Base-by-base conservation (phyloP, 306 rosid genomes). In the Malus sieversii region DNA sequence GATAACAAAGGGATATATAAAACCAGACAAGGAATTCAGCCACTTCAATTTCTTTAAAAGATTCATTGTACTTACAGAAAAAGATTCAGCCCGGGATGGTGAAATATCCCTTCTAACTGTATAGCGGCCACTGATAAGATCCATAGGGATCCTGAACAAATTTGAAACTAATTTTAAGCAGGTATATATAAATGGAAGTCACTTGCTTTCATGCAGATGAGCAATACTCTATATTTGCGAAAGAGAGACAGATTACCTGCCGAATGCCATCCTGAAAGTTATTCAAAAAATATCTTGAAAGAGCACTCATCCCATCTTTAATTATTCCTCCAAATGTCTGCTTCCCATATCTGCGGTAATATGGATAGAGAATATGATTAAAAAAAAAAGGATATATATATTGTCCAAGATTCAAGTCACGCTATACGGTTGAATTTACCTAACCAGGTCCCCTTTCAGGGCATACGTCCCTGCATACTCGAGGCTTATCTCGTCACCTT, bases 261-360 rank as follows among this genome's bases (percentile, higher is more conserved):
- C 97, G 93, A 85, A 92, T 83, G 18, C 99, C 99, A 75, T 95
- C 99, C 18, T 92, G 93, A 82, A 90, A 95, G 75, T 95, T 95
- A 84, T 95, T 95, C 83, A 83, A 87, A 85, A 87, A 95, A 80
- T 95, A 95, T 87, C 98, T 89, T 46, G 97, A 86, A 79, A 92
- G 68, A 3, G 99, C 96, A 73, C 97, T 90, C 83, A 95, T 78
- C 68, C 99, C 99, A 71, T 90, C 99, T 90, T 92, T 95, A 46
- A 95, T 89, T 25, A 84, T 42, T 80, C 98, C 97, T 44, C 76
- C 68, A 72, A 95, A 51, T 57, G 98, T 95, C 78, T 84, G 95
- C 73, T 83, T 90, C 72, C 98, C 98, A 77, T 92, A 95, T 82
- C 98, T 94, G 88, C 77, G 57, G 30, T 72, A 73, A 62, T 3